phyloP scores from a whole-genome alignment of 2,329 filamentous ascomycete species.

The Periconia sp. region DNA sequence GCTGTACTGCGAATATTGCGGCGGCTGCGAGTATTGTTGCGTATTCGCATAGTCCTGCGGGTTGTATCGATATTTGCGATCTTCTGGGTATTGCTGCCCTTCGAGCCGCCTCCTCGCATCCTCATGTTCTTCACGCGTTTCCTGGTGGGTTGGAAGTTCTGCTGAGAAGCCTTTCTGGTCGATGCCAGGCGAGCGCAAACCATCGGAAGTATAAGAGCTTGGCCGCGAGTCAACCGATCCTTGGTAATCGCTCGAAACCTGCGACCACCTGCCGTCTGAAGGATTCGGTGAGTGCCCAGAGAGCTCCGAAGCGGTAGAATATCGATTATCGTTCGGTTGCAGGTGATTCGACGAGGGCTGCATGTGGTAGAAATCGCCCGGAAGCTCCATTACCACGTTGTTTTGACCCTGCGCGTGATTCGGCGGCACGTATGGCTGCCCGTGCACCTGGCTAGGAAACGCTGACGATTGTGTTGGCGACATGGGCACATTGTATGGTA shows the following conservation, averaged over 20 bases:
- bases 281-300: conserved; percentile 33
- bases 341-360: conserved; percentile 35
- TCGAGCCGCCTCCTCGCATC: conserved; percentile 22
- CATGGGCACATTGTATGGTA: conserved; percentile 34
- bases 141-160: conserved; percentile 40
- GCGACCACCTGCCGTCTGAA: conserved; percentile 41
- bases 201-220: conserved; percentile 44
- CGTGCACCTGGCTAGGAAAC: conserved; percentile 19
- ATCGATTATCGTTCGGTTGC: conserved; percentile 29
- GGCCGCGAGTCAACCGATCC: conserved; percentile 38
- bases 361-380: conserved; percentile 49
- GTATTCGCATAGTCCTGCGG: conserved; percentile 39
- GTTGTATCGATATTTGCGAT: conserved; percentile 40
- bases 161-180: conserved; percentile 41
- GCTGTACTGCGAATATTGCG: conserved; percentile 23
- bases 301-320: conserved; percentile 27
- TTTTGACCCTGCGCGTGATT: conserved; percentile 32
- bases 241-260: conserved; percentile 32
- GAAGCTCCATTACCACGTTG: conserved; percentile 49
- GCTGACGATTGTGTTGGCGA: conserved; percentile 32
- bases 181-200: conserved; percentile 40
- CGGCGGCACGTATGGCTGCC: conserved; percentile 21
- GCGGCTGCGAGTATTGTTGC: conserved; percentile 19
- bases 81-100: conserved; percentile 19
- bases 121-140: conserved; percentile 42